Base-by-base conservation (phyloP, 1,284 basidiomycete genomes). In the Marasmius sp. region DNA sequence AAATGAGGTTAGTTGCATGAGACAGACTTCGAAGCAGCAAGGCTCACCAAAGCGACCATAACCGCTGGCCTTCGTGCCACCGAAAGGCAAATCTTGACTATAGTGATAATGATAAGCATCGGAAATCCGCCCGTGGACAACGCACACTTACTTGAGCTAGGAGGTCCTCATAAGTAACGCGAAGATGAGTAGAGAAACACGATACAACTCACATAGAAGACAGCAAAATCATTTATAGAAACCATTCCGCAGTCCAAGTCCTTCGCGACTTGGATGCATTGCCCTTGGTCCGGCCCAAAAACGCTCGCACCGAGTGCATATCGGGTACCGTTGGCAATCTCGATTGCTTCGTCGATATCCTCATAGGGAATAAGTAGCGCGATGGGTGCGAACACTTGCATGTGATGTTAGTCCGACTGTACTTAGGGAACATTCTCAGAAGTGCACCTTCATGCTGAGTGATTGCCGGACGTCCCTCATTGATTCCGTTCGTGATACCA, bases 301-400 rank as follows among this genome's bases (percentile, higher is more conserved):
- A 99, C 93, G 61, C 93, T 93, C 0, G 94, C 94, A 50, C 96
- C 97, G n/a, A 99, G 85, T 16, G 93, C 97, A 74, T 93, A 98
- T 38, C 85, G 82, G 1, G 93, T 94, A 14, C 84, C 82, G 70
- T 98, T 98, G 0, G 97, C 93, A 65, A 96, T 88, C 54, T 82
- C 82, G 62, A 98, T 84, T 0, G 93, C 95, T 67, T 96, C 88
- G 0, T 95, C 88, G 41, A 94, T 77, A 6, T 82, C 84, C 27
- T 92, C 86, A 70, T 95, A 97, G 55, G 86, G 85, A 74, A 97
- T 90, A 47, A 97, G 81, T 18, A 92, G 77, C 67, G 93, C 94
- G 67, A 98, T 82, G 1, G 95, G 95, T 0, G 94, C 95, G 70
- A 97, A 97, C 51, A 95, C 92, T 93, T 61, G 22, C 22, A 41